phyloP scores from a whole-genome alignment of 805 yeast genomes.

The Yarrowia phangngaensis region DNA sequence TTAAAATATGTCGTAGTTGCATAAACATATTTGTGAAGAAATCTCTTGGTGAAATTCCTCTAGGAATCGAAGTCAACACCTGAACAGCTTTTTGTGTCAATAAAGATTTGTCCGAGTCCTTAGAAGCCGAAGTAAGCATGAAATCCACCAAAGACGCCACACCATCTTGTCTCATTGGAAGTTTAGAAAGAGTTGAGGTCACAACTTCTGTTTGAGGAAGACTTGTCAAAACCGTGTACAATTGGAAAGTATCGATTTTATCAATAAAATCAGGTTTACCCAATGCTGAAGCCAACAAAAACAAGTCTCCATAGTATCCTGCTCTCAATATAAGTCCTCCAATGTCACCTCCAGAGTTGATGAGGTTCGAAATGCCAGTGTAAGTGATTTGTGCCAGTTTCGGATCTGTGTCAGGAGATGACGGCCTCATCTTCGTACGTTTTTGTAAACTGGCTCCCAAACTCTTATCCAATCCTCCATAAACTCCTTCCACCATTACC shows the following conservation, averaged over 20 bases:
- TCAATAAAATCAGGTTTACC: background rate
- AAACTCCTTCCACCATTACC: slow-evolving; percentile 67
- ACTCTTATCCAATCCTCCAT: slow-evolving; percentile 44
- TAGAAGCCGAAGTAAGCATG: slow-evolving; percentile 2
- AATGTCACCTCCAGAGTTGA: slow-evolving; percentile 12
- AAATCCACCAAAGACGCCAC: slow-evolving; percentile 16
- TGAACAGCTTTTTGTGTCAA: slow-evolving; percentile 8
- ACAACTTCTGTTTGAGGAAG: slow-evolving; percentile 10
- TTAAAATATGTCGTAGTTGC: slow-evolving; percentile 8
- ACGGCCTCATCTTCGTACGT: slow-evolving; percentile 43
- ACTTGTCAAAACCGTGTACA: slow-evolving; percentile 9
- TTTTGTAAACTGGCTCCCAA: slow-evolving; percentile 57
- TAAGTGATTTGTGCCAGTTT: slow-evolving; percentile 12
- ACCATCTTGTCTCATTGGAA: slow-evolving; percentile 23
- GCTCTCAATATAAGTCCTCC: slow-evolving; percentile 19
- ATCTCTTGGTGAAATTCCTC: slow-evolving; percentile 1
- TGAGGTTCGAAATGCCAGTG: slow-evolving; percentile 7
- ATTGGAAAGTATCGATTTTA: slow-evolving; percentile 8
- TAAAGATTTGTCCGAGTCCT: background rate
- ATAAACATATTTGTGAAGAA: background rate
- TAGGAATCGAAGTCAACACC: slow-evolving; percentile 14
- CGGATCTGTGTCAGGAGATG: background rate
- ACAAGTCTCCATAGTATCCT: slow-evolving; percentile 20
- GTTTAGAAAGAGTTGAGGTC: slow-evolving; percentile 2
- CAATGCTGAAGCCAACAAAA: background rate